phyloP scores from a whole-genome alignment of 1,139 yeast genomes.

The Saccharomyces hybrid region DNA sequence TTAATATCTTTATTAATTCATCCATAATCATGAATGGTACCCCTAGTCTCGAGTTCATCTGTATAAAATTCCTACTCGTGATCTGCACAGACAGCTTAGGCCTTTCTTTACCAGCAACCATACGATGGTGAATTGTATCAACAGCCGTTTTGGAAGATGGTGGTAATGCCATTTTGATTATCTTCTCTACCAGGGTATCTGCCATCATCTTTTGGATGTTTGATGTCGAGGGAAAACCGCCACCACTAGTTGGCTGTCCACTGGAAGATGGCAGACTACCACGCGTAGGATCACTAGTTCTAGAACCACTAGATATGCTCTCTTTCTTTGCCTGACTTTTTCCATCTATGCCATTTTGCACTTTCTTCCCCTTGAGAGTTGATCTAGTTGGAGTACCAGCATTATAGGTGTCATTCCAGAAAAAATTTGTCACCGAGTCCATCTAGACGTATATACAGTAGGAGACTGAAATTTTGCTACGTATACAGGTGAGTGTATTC shows the following conservation, averaged over 20 bases:
- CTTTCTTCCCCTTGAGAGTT: conserved; percentile 1
- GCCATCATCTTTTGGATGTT: conserved; percentile 38
- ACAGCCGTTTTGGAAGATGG: conserved; percentile 41
- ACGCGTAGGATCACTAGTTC: neutral
- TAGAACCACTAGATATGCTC: conserved; percentile 1
- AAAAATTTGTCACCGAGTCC: conserved; percentile 4
- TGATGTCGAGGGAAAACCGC: conserved; percentile 8
- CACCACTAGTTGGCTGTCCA: conserved; percentile 2
- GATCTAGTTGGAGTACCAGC: conserved; percentile 1
- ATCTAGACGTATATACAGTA: neutral
- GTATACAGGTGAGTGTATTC: neutral
- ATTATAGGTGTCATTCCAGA: conserved; percentile 6
- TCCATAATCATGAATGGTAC: conserved; percentile 54
- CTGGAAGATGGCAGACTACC: neutral
- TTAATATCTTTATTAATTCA: conserved; percentile 42
- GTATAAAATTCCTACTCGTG: conserved; percentile 63
- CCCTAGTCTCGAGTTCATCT: conserved; percentile 57
- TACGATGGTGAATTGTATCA: conserved; percentile 39
- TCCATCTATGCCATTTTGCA: neutral
- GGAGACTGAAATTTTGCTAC: neutral
- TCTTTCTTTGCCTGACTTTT: conserved; percentile 1
- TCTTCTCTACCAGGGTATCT: conserved; percentile 63
- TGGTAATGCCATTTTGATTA: conserved; percentile 65
- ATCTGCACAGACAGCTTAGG: conserved; percentile 63
- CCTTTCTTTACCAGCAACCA: conserved; percentile 51